A percentile compares a stretch with the other conserved stretches of the same genome.
Evolutionary conservation across 345 rosid species (phyloP).

Genomic region (Pelargonium nanum): DNA sequence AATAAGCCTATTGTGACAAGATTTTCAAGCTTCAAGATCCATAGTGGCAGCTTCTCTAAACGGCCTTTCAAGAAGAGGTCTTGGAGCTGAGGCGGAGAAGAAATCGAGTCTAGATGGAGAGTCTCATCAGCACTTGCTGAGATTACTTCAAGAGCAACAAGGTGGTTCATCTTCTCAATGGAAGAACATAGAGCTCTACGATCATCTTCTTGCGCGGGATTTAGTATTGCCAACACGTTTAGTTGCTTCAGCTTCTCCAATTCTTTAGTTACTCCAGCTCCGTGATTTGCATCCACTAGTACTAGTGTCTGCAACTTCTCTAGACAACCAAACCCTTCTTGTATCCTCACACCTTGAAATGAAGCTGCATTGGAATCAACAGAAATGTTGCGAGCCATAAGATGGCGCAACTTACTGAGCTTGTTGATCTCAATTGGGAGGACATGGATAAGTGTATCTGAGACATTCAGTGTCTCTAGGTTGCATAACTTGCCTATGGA

Average conservation of each 20-base stretch:
- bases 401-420: conserved; percentile 5
- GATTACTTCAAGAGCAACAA: conserved; percentile 1
- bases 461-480: conserved; percentile 15
- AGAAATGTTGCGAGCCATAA: neutral
- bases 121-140: neutral
- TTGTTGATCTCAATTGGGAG: conserved; percentile 2
- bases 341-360: conserved; percentile 1
- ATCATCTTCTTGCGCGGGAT: neutral
- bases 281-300: conserved; percentile 3
- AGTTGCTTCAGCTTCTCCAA: conserved; percentile 10
- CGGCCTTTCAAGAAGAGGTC: conserved; percentile 1
- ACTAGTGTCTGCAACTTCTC: conserved; percentile 4
- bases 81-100: conserved; percentile 3
- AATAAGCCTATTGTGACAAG: conserved; percentile 2
- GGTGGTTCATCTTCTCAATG: conserved; percentile 9
- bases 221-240: conserved; percentile 10
- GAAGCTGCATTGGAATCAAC: neutral
- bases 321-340: conserved; percentile 3
- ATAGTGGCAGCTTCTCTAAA: conserved; percentile 5
- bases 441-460: neutral
- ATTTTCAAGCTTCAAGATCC: conserved; percentile 6
- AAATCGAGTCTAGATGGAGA: conserved; percentile 4
- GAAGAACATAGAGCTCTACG: conserved; percentile 7
- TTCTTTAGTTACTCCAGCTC: neutral
- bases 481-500: conserved; percentile 16